Conservation (phyloP, 2,329 filamentous ascomycete species). For the Cercospora sojina region DNA sequence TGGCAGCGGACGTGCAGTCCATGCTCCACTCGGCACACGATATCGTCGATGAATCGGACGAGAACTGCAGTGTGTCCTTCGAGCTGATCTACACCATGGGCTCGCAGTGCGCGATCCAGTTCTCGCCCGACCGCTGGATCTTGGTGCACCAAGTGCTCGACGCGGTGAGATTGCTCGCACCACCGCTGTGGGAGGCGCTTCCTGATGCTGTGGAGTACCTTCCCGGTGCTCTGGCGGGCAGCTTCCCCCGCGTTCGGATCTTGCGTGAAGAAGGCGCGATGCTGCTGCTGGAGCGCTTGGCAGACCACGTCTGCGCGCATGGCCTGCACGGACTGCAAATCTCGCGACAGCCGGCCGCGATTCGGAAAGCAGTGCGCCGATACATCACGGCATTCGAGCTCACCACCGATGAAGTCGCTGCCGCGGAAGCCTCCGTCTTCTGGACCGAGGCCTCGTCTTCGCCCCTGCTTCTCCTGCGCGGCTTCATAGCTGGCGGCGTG, state of each 20-base stretch:
- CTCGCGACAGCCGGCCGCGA: slow-evolving; percentile 16
- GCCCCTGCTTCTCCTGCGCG: slow-evolving; percentile 58
- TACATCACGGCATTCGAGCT: slow-evolving; percentile 28
- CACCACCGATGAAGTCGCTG: slow-evolving; percentile 3
- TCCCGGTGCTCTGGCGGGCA: slow-evolving; percentile 7
- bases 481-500: slow-evolving; percentile 61
- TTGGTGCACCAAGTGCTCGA: slow-evolving; percentile 40
- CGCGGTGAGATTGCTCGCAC: slow-evolving; percentile 27
- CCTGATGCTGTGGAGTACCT: slow-evolving; percentile 25
- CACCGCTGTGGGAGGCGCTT: slow-evolving; percentile 5
- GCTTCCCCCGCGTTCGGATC: slow-evolving; percentile 59
- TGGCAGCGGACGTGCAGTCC: background rate
- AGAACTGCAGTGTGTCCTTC: slow-evolving; percentile 44
- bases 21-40: slow-evolving; percentile 49
- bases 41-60: slow-evolving; percentile 62
- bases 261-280: slow-evolving; percentile 45
- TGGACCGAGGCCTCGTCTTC: slow-evolving; percentile 30
- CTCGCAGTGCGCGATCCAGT: slow-evolving; percentile 42
- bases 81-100: slow-evolving; percentile 49
- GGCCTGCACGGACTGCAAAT: slow-evolving; percentile 27
- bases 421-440: slow-evolving; percentile 23
- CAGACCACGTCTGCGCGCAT: slow-evolving; percentile 37
- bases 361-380: slow-evolving; percentile 20
- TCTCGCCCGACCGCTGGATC: slow-evolving; percentile 44
- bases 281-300: slow-evolving; percentile 44